Conservation (phyloP, 2,329 filamentous ascomycete genomes). For the Aspergillus fischeri region DNA sequence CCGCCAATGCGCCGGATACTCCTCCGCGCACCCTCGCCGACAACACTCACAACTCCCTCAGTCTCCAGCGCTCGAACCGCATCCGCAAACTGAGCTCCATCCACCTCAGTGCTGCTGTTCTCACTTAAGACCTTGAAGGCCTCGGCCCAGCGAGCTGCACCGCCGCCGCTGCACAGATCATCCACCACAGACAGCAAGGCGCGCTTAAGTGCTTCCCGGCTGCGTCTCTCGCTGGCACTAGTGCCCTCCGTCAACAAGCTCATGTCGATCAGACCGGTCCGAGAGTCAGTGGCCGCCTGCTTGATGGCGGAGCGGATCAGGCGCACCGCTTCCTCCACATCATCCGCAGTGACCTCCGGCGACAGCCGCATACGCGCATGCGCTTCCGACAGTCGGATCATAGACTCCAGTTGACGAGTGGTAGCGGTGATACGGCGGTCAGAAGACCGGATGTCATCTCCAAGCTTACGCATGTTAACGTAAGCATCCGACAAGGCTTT, state of each 20-base stretch:
- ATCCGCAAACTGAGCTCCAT: conserved; percentile 77
- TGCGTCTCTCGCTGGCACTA: conserved; percentile 76
- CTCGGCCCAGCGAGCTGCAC: conserved; percentile 72
- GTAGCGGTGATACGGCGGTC: conserved; percentile 98
- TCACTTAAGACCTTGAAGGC: conserved; percentile 70
- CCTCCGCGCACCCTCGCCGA: conserved; percentile 79
- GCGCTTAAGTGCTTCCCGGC: conserved; percentile 78
- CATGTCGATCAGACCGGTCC: conserved; percentile 95
- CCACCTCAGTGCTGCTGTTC: conserved; percentile 64
- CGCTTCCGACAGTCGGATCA: conserved; percentile 95
- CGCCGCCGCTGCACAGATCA: conserved; percentile 66
- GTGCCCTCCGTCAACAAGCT: conserved; percentile 91
- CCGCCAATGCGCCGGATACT: conserved; percentile 72
- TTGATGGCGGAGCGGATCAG: conserved; percentile 93
- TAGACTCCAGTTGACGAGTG: conserved; percentile 91
- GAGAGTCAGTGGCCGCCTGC: conserved; percentile 89
- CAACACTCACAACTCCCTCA: conserved; percentile 75
- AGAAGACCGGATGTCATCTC: conserved; percentile 76
- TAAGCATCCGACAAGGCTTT: conserved; percentile 81
- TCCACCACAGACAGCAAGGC: conserved; percentile 73
- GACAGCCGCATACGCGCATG: conserved; percentile 97
- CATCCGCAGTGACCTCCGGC: conserved; percentile 67
- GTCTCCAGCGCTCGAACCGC: conserved; percentile 74
- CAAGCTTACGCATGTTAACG: conserved; percentile 90
- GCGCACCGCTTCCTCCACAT: conserved; percentile 86